These are phyloP conservation scores for Pyrus hybrid DNA, from an alignment of 331 rosid species.

Conservation along the genomic window DNA sequence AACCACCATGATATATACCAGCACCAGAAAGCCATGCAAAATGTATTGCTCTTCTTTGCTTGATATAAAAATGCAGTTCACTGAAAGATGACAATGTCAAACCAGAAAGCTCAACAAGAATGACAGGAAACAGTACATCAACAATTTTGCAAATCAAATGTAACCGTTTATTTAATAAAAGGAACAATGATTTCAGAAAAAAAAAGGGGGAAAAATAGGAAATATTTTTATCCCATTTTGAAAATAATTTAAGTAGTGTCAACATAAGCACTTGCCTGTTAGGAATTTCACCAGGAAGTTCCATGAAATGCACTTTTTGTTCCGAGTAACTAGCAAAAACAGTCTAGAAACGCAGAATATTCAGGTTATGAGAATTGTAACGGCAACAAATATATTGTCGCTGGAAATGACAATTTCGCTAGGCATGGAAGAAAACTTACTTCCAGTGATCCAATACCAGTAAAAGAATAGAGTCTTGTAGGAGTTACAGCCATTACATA, in stretches of 20 bases:
- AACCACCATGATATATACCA: slow-evolving; percentile 89
- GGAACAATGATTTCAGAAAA: neutral
- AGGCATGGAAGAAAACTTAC: slow-evolving; percentile 34
- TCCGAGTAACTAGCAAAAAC: slow-evolving; percentile 75
- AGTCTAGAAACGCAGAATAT: slow-evolving; percentile 42
- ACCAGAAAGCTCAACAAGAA: slow-evolving; percentile 1
- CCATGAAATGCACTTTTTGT: slow-evolving; percentile 91
- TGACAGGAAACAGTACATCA: neutral
- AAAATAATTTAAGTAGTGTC: neutral
- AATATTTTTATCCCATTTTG: slow-evolving; percentile 1
- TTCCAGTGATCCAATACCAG: slow-evolving; percentile 77
- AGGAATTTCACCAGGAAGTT: slow-evolving; percentile 92
- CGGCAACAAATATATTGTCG: neutral
- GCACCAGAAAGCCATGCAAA: slow-evolving; percentile 99
- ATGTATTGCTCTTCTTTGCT: slow-evolving; percentile 94
- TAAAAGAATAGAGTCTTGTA: slow-evolving; percentile 81
- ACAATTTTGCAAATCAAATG: neutral
- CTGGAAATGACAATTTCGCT: neutral
- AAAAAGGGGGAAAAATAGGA: too few relatives aligned
- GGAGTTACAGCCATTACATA: slow-evolving; percentile 97
- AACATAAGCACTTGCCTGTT: slow-evolving; percentile 55
- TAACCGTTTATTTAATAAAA: neutral
- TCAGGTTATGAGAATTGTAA: slow-evolving; percentile 2
- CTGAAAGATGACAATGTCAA: slow-evolving; percentile 33
- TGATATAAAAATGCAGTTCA: slow-evolving; percentile 85